Conservation (phyloP, 2,329 filamentous ascomycete genomes). For the Talaromyces sp. region DNA sequence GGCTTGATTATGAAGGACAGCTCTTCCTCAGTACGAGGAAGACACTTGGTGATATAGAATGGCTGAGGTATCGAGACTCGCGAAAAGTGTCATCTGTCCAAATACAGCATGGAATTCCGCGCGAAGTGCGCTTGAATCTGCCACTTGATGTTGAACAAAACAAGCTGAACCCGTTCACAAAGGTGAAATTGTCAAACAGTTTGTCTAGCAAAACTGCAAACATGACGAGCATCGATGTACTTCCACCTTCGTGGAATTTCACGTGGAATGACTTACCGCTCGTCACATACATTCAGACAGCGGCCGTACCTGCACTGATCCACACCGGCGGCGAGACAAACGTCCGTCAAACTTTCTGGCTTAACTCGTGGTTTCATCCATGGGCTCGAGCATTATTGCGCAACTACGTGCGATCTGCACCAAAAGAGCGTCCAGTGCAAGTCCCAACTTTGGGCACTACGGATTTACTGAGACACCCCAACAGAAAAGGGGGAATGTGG, state of each 20-base stretch:
- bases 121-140: conserved; percentile 37
- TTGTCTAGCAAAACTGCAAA: conserved; percentile 30
- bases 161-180: conserved; percentile 33
- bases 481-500: conserved; percentile 55
- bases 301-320: conserved; percentile 45
- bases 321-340: conserved; percentile 39
- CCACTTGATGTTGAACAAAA: conserved; percentile 36
- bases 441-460: conserved; percentile 46
- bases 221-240: conserved; percentile 40
- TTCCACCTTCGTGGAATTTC: conserved; percentile 38
- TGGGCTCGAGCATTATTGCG: conserved; percentile 50
- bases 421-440: conserved; percentile 40
- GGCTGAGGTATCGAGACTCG: conserved; percentile 39
- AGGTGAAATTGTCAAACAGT: conserved; percentile 27
- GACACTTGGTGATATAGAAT: conserved; percentile 40
- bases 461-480: conserved; percentile 48
- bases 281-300: conserved; percentile 48
- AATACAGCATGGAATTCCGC: conserved; percentile 34
- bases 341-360: conserved; percentile 39
- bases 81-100: conserved; percentile 35
- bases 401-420: conserved; percentile 46
- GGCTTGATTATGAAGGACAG: conserved; percentile 51
- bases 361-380: conserved; percentile 48
- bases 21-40: conserved; percentile 48
- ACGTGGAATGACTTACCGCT: conserved; percentile 45